A percentile compares a stretch with the other conserved stretches of the same genome.
Conservation (phyloP, 129 eudicot genomes). For the Erigeron canadensis region DNA sequence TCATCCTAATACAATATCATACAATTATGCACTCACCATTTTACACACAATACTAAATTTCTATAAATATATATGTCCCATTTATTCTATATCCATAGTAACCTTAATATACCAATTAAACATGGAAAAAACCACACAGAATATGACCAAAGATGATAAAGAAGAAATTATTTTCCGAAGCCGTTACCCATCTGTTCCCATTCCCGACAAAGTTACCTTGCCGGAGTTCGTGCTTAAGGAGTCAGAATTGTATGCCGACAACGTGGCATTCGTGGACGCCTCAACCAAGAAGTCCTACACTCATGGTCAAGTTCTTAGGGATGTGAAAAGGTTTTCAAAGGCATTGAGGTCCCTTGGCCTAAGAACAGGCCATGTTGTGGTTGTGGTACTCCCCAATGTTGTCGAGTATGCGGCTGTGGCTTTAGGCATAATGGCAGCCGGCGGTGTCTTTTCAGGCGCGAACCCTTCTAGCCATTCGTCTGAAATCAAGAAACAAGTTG, state of each 20-base stretch:
- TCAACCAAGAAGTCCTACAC: conserved; percentile 62
- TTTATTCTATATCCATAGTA: neutral
- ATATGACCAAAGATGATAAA: conserved; percentile 25
- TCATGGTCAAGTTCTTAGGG: conserved; percentile 61
- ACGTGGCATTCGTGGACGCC: conserved; percentile 79
- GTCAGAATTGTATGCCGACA: conserved; percentile 53
- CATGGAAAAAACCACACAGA: conserved; percentile 40
- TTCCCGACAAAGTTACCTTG: conserved; percentile 64
- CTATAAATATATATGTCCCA: conserved; percentile 25
- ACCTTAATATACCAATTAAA: conserved; percentile 6
- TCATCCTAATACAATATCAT: conserved; percentile 37
- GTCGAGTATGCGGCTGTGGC: conserved; percentile 80
- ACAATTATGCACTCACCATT: conserved; percentile 26
- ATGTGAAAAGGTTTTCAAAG: conserved; percentile 72
- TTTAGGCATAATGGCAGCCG: conserved; percentile 92
- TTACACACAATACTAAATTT: neutral
- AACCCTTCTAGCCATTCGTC: conserved; percentile 68
- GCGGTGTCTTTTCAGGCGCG: conserved; percentile 84
- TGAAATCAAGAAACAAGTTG: conserved; percentile 80
- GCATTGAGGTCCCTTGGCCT: conserved; percentile 89
- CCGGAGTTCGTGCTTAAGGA: conserved; percentile 82
- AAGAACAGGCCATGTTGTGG: conserved; percentile 75
- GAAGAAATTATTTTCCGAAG: conserved; percentile 67
- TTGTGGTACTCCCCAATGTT: conserved; percentile 79
- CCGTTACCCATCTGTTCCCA: conserved; percentile 54